Conservation (phyloP, 805 yeast genomes). For the Grigorovia humatica region DNA sequence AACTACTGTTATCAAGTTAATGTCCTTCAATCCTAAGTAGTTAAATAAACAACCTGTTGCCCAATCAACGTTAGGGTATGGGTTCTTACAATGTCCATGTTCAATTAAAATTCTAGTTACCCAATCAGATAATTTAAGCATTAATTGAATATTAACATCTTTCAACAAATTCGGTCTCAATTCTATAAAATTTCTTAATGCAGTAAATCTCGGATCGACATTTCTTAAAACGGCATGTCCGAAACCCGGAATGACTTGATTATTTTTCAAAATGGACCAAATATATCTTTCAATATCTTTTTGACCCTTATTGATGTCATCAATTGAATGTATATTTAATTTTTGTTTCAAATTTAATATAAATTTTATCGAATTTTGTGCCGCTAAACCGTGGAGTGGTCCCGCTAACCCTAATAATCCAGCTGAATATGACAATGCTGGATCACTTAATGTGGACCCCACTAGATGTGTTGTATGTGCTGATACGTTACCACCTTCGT, state of each 20-base stretch:
- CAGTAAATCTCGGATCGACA: slow-evolving; percentile 74
- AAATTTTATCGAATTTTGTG: slow-evolving; percentile 75
- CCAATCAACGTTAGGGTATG: slow-evolving; percentile 78
- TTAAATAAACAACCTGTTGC: slow-evolving; percentile 69
- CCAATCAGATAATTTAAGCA: slow-evolving; percentile 51
- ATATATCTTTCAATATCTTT: slow-evolving; percentile 53
- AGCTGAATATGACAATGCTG: slow-evolving; percentile 65
- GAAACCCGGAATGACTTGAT: slow-evolving; percentile 79
- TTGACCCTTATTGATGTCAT: slow-evolving; percentile 17
- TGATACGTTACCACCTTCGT: slow-evolving; percentile 83
- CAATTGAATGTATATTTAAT: slow-evolving; percentile 13
- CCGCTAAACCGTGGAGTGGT: slow-evolving; percentile 77
- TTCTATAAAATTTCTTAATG: slow-evolving; percentile 60
- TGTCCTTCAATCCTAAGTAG: slow-evolving; percentile 68
- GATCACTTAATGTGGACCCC: slow-evolving; percentile 71
- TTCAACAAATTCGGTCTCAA: slow-evolving; percentile 43
- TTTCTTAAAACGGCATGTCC: slow-evolving; percentile 81
- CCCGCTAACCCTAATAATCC: slow-evolving; percentile 81
- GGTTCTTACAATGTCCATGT: slow-evolving; percentile 82
- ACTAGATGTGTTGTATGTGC: slow-evolving; percentile 82
- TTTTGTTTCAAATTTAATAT: slow-evolving; percentile 50
- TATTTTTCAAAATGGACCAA: slow-evolving; percentile 61
- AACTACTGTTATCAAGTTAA: slow-evolving; percentile 66
- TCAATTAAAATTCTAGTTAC: slow-evolving; percentile 66
- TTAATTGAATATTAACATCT: slow-evolving; percentile 57